Evolutionary conservation across 1,139 yeast species (phyloP).

Genomic region (Blastobotrys elegans): DNA sequence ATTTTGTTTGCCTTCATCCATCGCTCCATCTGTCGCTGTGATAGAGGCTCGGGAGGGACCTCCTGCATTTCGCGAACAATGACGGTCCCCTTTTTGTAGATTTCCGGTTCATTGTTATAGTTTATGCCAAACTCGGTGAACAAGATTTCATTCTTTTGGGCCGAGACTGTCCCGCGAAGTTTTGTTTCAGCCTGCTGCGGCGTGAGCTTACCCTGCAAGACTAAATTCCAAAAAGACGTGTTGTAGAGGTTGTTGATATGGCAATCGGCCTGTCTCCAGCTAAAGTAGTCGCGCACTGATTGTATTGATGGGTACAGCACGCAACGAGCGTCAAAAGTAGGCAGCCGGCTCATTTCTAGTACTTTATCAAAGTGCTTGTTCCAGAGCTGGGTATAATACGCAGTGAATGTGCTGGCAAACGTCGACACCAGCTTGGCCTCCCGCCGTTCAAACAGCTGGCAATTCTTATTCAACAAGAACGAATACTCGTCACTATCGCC

Average conservation of each 20-base stretch:
- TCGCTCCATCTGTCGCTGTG: conserved; percentile 49
- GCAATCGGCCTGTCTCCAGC: conserved; percentile 97
- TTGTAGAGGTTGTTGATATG: conserved; percentile 93
- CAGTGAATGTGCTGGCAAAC: conserved; percentile 76
- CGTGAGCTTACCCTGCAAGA: conserved; percentile 54
- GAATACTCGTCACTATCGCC: conserved; percentile 97
- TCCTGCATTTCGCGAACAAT: conserved; percentile 47
- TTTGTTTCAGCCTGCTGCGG: conserved; percentile 71
- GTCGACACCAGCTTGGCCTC: conserved; percentile 74
- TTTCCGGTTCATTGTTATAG: conserved; percentile 85
- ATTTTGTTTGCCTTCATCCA: conserved; percentile 49
- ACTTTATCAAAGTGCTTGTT: conserved; percentile 44
- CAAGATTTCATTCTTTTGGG: conserved; percentile 83
- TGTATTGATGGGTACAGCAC: conserved; percentile 69
- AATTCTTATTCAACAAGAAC: conserved; percentile 59
- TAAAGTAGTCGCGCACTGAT: conserved; percentile 69
- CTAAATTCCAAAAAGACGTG: conserved; percentile 88
- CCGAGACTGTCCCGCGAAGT: conserved; percentile 66
- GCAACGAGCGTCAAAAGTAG: conserved; percentile 89
- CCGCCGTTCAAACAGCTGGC: conserved; percentile 72
- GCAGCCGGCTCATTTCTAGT: conserved; percentile 45
- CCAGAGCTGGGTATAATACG: conserved; percentile 72
- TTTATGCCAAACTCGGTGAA: conserved; percentile 75
- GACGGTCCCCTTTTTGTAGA: conserved; percentile 81
- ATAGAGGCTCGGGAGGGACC: too few relatives aligned